Conservation (phyloP, 2,329 filamentous ascomycete genomes). For the Thelonectria olida region DNA sequence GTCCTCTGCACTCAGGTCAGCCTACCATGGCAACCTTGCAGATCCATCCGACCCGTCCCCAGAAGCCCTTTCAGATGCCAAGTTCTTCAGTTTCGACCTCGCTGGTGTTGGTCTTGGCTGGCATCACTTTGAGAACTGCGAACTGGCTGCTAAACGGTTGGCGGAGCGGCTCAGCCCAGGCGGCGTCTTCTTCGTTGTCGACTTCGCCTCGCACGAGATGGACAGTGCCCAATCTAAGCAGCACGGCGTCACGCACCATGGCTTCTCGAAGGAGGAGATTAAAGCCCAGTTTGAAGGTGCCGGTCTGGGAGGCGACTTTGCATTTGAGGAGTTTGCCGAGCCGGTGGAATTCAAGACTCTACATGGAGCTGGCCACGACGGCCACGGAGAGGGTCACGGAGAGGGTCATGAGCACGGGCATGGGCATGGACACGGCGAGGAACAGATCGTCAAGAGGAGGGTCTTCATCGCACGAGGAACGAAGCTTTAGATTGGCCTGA, state of each 20-base stretch:
- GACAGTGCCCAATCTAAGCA: constrained; percentile 33
- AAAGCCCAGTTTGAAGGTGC: constrained; percentile 70
- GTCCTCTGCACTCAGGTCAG: constrained; percentile 60
- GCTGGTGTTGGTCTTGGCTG: constrained; percentile 70
- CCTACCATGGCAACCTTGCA: constrained; percentile 67
- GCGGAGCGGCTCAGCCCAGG: constrained; percentile 70
- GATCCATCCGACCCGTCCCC: constrained; percentile 57
- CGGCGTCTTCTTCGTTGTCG: constrained; percentile 73
- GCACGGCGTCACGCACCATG: constrained; percentile 70
- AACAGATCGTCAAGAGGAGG: constrained; percentile 11
- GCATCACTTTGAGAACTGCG: constrained; percentile 75
- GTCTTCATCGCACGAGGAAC: constrained; percentile 60
- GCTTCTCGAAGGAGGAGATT: constrained; percentile 70
- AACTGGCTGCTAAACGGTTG: constrained; percentile 65
- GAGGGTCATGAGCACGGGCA: constrained; percentile 24
- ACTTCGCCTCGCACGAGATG: constrained; percentile 68
- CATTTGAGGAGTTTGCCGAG: constrained; percentile 62
- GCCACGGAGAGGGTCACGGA: too few relatives aligned
- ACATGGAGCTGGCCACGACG: constrained; percentile 13
- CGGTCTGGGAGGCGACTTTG: constrained; percentile 66
- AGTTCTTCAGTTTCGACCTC: constrained; percentile 76
- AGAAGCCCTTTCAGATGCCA: constrained; percentile 63
- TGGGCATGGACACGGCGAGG: constrained; percentile 16
- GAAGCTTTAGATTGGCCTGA: constrained; percentile 42
- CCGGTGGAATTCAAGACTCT: constrained; percentile 54